phyloP scores from a whole-genome alignment of 257 asterid species.

The Sherardia arvensis region DNA sequence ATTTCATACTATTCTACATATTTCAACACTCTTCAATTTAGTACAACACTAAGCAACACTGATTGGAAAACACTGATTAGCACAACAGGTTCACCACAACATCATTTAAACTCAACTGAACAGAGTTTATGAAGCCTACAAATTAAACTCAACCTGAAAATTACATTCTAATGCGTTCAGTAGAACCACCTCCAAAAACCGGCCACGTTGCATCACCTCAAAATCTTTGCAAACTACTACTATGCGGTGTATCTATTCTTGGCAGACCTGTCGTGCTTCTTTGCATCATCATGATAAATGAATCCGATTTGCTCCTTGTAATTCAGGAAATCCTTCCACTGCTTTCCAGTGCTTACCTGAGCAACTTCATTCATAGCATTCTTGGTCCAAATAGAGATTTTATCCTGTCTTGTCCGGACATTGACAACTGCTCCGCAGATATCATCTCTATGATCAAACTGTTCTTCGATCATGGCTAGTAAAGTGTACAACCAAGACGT shows the following conservation, averaged over 20 bases:
- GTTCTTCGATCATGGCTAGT: constrained; percentile 95
- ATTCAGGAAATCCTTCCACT: constrained; percentile 87
- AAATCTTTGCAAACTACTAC: constrained; percentile 1
- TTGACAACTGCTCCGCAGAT: constrained; percentile 96
- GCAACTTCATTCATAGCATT: constrained; percentile 89
- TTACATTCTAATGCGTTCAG: neutral
- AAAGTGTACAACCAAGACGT: constrained; percentile 79
- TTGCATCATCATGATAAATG: constrained; percentile 74
- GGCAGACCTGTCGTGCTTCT: constrained; percentile 49
- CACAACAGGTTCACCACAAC: too few relatives aligned
- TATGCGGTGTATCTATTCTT: constrained; percentile 50
- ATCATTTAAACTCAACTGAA: too few relatives aligned
- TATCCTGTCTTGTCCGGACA: constrained; percentile 67
- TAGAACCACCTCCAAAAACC: neutral
- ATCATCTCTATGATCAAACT: constrained; percentile 88
- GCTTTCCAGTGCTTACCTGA: constrained; percentile 95
- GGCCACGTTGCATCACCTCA: neutral
- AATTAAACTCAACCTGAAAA: too few relatives aligned
- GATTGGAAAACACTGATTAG: too few relatives aligned
- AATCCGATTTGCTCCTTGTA: constrained; percentile 60
- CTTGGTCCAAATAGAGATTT: constrained; percentile 80
- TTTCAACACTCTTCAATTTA: too few relatives aligned
- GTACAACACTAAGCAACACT: too few relatives aligned
- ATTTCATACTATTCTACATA: too few relatives aligned
- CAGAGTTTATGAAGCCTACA: too few relatives aligned